phyloP scores from a whole-genome alignment of 129 eudicot species.

The Oenanthe sinensis region DNA sequence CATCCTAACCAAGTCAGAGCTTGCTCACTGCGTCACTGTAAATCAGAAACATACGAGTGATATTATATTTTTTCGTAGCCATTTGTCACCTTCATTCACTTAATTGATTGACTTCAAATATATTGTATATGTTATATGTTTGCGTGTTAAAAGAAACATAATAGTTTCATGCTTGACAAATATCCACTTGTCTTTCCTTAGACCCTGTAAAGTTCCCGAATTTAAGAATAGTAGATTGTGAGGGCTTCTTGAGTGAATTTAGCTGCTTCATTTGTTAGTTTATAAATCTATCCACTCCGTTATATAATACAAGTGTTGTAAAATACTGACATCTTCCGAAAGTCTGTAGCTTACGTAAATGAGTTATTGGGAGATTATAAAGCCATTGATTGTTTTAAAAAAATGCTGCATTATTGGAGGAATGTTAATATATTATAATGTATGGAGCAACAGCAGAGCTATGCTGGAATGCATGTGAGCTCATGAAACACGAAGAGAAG shows the following conservation, averaged over 20 bases:
- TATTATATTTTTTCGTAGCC: slow-evolving; percentile 13
- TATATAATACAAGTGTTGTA: too few species aligned
- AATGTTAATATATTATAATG: neutral
- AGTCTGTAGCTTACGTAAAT: neutral
- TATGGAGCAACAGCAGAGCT: neutral
- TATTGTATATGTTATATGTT: slow-evolving; percentile 16
- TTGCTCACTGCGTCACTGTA: slow-evolving; percentile 36
- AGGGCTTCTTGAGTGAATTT: neutral
- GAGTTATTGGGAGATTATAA: neutral
- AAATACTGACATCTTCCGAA: neutral
- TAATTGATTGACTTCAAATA: neutral
- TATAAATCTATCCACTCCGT: neutral
- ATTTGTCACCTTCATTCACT: slow-evolving; percentile 7
- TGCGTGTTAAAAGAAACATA: slow-evolving; percentile 8
- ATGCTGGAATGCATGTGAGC: neutral
- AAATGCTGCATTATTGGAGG: neutral
- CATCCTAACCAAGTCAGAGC: slow-evolving; percentile 36
- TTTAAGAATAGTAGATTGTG: neutral
- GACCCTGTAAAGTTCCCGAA: slow-evolving; percentile 2
- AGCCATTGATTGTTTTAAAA: neutral
- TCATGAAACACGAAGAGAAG: neutral
- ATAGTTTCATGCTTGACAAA: slow-evolving; percentile 4
- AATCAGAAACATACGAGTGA: slow-evolving; percentile 24
- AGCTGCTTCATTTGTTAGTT: neutral
- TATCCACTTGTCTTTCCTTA: neutral